Percentiles rank a stretch among this genome's conserved stretches.
These are phyloP conservation scores for Nitzschia palea DNA, from an alignment of 108 stramenopile genomes.

Conservation along the genomic window DNA sequence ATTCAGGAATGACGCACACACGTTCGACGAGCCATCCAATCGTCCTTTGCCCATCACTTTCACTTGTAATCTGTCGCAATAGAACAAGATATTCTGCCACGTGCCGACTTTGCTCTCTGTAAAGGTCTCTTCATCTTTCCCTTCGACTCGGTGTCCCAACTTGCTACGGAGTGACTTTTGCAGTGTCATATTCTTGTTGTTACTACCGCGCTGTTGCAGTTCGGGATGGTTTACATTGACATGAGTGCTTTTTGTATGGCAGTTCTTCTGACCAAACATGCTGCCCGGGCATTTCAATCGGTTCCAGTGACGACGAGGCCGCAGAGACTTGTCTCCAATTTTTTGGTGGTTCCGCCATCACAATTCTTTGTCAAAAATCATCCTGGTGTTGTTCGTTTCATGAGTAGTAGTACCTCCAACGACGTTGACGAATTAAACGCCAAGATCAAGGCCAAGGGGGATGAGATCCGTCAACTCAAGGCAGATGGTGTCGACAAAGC, in stretches of 20 bases:
- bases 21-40: no score
- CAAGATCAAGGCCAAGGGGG: conserved; percentile 78
- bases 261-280: background rate
- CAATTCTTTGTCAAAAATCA: background rate
- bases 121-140: no score
- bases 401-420: background rate
- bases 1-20: no score
- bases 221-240: background rate
- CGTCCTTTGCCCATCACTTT: no score
- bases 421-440: conserved; percentile 46
- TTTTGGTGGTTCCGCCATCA: background rate
- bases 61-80: no score
- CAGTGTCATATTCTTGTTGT: background rate
- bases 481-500: conserved; percentile 69
- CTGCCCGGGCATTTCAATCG: background rate
- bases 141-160: no score
- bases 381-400: background rate
- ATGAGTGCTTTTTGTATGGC: conserved; percentile 3
- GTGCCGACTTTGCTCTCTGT: no score
- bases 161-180: background rate
- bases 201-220: background rate
- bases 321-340: background rate
- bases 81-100: no score
- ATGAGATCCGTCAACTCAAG: conserved; percentile 82
- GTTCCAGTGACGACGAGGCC: background rate